phyloP scores from a whole-genome alignment of 306 rosid species.

The Cajanus cajan region DNA sequence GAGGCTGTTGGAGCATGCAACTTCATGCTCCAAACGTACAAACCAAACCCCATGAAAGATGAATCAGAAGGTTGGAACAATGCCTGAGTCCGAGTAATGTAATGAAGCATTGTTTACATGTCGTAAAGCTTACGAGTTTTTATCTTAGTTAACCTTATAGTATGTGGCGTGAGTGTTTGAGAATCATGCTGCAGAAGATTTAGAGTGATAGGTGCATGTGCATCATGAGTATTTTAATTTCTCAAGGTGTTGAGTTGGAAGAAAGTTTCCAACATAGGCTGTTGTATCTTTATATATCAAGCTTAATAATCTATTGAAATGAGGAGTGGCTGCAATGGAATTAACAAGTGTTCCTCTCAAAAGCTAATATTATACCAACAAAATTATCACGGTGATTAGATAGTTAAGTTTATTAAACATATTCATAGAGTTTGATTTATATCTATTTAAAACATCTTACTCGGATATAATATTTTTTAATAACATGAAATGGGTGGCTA shows the following conservation, averaged over 20 bases:
- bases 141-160: not conserved
- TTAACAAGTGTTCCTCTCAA: not conserved
- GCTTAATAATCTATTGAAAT: conserved; percentile 1
- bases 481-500: too few species aligned
- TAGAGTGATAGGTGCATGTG: conserved; percentile 6
- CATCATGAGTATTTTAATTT: conserved; percentile 16
- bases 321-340: conserved; percentile 6
- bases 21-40: conserved; percentile 60
- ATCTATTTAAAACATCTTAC: too few species aligned
- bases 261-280: conserved; percentile 17
- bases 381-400: too few species aligned
- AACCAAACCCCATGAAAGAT: conserved; percentile 48
- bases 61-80: conserved; percentile 60
- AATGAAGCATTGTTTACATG: conserved; percentile 7
- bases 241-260: conserved; percentile 23
- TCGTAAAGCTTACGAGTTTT: not conserved
- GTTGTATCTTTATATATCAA: conserved; percentile 18
- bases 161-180: conserved; percentile 26
- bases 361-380: too few species aligned
- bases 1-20: conserved; percentile 94
- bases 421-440: too few species aligned
- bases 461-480: too few species aligned
- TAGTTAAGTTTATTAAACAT: too few species aligned
- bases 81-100: conserved; percentile 37
- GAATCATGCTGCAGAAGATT: conserved; percentile 29